A percentile compares a stretch with the other conserved stretches of the same genome.
These are phyloP conservation scores for Pinus tabuliformis DNA, from an alignment of 75 land plant genomes.

Conservation along the genomic window DNA sequence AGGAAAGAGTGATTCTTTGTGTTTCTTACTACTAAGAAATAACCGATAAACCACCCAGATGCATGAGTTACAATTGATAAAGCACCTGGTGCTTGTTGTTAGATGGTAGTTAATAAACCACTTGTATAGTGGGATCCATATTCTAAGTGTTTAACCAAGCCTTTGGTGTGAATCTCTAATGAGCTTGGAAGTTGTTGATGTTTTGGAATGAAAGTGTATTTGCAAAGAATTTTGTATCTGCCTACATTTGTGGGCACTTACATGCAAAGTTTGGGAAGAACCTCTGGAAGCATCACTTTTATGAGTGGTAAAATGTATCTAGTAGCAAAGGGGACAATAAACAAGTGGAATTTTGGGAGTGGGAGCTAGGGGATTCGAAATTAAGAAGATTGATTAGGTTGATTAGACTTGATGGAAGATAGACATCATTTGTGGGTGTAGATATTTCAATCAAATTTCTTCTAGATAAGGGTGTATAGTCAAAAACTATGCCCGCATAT, in stretches of 20 bases:
- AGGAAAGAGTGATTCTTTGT: no score
- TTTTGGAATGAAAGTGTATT: conserved; percentile 38
- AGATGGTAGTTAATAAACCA: no score
- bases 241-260: conserved; percentile 63
- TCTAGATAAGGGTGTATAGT: conserved; percentile 9
- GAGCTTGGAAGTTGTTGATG: no score
- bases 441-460: conserved; percentile 1
- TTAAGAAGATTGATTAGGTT: conserved; percentile 39
- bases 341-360: conserved; percentile 50
- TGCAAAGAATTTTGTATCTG: conserved; percentile 35
- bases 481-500: conserved; percentile 37
- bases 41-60: no score
- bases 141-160: no score
- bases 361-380: conserved; percentile 73
- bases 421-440: conserved; percentile 48
- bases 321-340: background rate
- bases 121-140: no score
- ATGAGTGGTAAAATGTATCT: background rate
- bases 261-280: conserved; percentile 38
- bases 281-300: conserved; percentile 22
- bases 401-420: conserved; percentile 43
- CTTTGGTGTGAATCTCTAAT: no score
- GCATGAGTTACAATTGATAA: no score
- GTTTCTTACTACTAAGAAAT: no score
- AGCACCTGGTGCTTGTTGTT: no score